phyloP scores from a whole-genome alignment of 495 filamentous ascomycete genomes.

The Monascus purpureus region DNA sequence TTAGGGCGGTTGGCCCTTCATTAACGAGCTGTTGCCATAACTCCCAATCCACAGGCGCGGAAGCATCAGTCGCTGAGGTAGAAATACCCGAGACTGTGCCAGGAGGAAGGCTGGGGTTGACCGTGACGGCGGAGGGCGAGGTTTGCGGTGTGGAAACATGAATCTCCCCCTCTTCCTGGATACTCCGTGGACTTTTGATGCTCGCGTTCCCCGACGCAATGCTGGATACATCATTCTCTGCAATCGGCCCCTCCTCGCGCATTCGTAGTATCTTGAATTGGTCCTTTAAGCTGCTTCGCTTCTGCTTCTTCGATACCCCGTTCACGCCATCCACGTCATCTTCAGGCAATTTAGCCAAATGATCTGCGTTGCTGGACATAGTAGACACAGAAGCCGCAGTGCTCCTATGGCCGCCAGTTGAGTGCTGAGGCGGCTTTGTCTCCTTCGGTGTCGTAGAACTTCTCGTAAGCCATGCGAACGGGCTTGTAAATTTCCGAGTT shows the following conservation, averaged over 20 bases:
- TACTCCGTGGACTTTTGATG: slow-evolving; percentile 37
- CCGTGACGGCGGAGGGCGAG: slow-evolving; percentile 34
- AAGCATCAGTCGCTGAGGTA: slow-evolving; percentile 48
- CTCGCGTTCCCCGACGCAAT: slow-evolving; percentile 27
- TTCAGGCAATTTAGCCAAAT: slow-evolving; percentile 56
- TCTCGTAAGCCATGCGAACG: slow-evolving; percentile 78
- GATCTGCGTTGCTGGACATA: slow-evolving; percentile 57
- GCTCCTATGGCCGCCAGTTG: slow-evolving; percentile 41
- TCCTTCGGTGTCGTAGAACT: slow-evolving; percentile 51
- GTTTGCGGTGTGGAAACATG: slow-evolving; percentile 23
- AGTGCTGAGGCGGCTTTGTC: slow-evolving; percentile 29
- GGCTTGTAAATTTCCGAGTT: slow-evolving; percentile 57
- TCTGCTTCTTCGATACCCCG: slow-evolving; percentile 16
- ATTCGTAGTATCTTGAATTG: slow-evolving; percentile 74
- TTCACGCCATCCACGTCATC: slow-evolving; percentile 36
- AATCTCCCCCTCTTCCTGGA: slow-evolving; percentile 41
- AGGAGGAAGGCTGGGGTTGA: slow-evolving; percentile 54
- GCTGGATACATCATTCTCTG: slow-evolving; percentile 22
- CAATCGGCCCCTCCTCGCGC: slow-evolving; percentile 59
- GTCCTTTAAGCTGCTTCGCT: slow-evolving; percentile 62
- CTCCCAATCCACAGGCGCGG: slow-evolving; percentile 81
- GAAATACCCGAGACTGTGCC: slow-evolving; percentile 70
- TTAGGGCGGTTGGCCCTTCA: slow-evolving; percentile 75
- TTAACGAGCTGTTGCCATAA: slow-evolving; percentile 94
- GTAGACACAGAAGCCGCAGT: slow-evolving; percentile 66